Percentiles rank a stretch among this genome's conserved stretches.
Evolutionary conservation across 768 basidiomycete genomes (phyloP).

Genomic region (Mycena maculata): DNA sequence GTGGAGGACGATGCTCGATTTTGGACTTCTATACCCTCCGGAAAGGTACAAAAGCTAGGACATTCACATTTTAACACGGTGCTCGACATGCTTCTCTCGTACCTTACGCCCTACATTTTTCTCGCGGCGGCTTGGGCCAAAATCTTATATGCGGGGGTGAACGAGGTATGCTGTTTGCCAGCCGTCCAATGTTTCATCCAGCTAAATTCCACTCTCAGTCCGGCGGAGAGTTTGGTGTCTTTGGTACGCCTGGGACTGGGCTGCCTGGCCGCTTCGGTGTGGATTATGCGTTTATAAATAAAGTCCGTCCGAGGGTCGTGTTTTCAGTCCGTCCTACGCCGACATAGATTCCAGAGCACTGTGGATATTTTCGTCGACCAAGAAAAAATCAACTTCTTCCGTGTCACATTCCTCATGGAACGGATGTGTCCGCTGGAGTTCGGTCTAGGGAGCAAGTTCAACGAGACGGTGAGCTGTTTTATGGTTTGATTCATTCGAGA

Average conservation of each 20-base stretch:
- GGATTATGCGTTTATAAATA: constrained; percentile 61
- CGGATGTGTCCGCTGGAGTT: constrained; percentile 53
- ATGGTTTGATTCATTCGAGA: not conserved
- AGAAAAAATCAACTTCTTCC: constrained; percentile 62
- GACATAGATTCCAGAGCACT: constrained; percentile 45
- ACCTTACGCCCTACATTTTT: constrained; percentile 22
- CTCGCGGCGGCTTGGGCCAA: constrained; percentile 39
- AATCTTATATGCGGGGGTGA: constrained; percentile 59
- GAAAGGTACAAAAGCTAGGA: constrained; percentile 8
- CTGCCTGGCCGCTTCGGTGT: constrained; percentile 58
- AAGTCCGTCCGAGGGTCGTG: constrained; percentile 41
- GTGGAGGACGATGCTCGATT: not conserved
- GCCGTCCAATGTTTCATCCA: not conserved
- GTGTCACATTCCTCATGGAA: constrained; percentile 62
- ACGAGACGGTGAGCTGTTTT: constrained; percentile 51
- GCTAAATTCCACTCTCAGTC: constrained; percentile 44
- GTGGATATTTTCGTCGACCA: constrained; percentile 60
- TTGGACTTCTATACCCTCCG: constrained; percentile 15
- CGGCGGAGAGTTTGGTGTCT: constrained; percentile 60
- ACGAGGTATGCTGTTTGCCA: constrained; percentile 47
- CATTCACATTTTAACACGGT: not conserved
- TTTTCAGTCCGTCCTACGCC: not conserved
- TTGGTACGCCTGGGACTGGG: constrained; percentile 50
- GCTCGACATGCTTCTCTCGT: constrained; percentile 18
- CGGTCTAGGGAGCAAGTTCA: constrained; percentile 56